Evolutionary conservation across 257 asterid species (phyloP), one percentile per base, ranked within the genome.

Genomic region (Parsonsia alboflavescens): DNA sequence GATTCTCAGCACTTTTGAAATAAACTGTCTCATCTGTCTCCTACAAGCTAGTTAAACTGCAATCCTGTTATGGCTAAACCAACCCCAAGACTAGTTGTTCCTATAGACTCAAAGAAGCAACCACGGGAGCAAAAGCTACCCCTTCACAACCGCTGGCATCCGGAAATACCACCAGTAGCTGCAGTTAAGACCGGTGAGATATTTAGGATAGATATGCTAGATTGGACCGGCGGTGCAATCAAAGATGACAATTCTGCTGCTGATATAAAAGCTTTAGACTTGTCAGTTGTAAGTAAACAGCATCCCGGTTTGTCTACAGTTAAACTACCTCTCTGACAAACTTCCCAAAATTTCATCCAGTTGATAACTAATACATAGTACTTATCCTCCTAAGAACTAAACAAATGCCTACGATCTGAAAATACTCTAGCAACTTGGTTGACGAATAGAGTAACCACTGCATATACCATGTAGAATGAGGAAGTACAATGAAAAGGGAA

Each of bases 221-320:
- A 86, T 72, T 88, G 88, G 88, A 88, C 93, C 5, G 89, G 86
- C 6, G 88, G 93, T 1, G 84, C 88, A 6, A 77, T 88, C 57
- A 78, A 56, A 71, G 89, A 88, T 71, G 84, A 88, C 71, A 73
- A 81, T 69, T 79, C 86, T 52, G 90, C 93, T 49, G 44, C 69
- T 63, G 90, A 88, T 86, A 70, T 88, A 21, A 86, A 86, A 76
- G 79, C 73, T 39, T 36, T 88, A 74, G 85, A 88, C 83, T 78
- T 85, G 22, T 85, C 88, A 68, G 73, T 82, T 71, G 88, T 87
- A 79, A 85, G 92, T 80, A 48, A 62, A 24, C 54, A 58, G 77
- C 56, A 54, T 77, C 39, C 56, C 21, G 16, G 19, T 48, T 48
- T 70, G 7, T 10, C 33, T 24, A 57, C 42, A 22, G 70, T 11